phyloP scores from a whole-genome alignment of 805 yeast species.

The Barnettozyma wickerhamii region DNA sequence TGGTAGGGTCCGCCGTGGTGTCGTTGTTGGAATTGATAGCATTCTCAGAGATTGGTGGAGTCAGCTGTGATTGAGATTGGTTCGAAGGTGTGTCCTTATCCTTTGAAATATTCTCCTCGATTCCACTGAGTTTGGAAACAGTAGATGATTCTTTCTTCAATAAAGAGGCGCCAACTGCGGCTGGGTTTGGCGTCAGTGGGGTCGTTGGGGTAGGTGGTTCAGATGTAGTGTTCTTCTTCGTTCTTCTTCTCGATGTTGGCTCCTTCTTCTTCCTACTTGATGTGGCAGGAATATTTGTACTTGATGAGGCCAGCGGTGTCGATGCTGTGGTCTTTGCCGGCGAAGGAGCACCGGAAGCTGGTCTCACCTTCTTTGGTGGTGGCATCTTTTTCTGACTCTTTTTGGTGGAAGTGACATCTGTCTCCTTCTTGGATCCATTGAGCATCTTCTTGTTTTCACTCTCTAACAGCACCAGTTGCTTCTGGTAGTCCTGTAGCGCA shows the following conservation, averaged over 20 bases:
- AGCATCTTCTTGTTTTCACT: slow-evolving; percentile 69
- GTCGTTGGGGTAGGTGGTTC: slow-evolving; percentile 41
- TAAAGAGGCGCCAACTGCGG: slow-evolving; percentile 5
- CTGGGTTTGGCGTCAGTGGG: slow-evolving; percentile 32
- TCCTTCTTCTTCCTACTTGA: slow-evolving; percentile 22
- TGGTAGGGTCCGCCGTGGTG: neutral
- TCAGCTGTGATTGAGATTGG: slow-evolving; percentile 23
- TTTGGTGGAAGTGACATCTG: slow-evolving; percentile 7
- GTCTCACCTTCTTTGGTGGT: slow-evolving; percentile 21
- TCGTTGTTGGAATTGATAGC: slow-evolving; percentile 10
- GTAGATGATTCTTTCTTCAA: slow-evolving; percentile 10
- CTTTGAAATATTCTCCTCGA: slow-evolving; percentile 10
- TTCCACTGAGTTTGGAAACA: slow-evolving; percentile 12
- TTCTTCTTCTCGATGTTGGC: slow-evolving; percentile 16
- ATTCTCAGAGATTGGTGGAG: slow-evolving; percentile 28
- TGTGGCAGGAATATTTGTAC: neutral
- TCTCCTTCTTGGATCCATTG: slow-evolving; percentile 43
- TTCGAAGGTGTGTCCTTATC: slow-evolving; percentile 17
- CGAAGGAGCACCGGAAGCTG: slow-evolving; percentile 10
- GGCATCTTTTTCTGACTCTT: slow-evolving; percentile 18
- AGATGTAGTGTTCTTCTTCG: slow-evolving; percentile 22
- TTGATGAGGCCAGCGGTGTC: slow-evolving; percentile 5
- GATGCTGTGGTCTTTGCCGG: slow-evolving; percentile 8
- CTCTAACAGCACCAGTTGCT: slow-evolving; percentile 70
- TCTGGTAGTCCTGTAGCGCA: slow-evolving; percentile 79